Base-by-base conservation (phyloP, 2,329 filamentous ascomycete species). In the Bipolaris sorokiniana region DNA sequence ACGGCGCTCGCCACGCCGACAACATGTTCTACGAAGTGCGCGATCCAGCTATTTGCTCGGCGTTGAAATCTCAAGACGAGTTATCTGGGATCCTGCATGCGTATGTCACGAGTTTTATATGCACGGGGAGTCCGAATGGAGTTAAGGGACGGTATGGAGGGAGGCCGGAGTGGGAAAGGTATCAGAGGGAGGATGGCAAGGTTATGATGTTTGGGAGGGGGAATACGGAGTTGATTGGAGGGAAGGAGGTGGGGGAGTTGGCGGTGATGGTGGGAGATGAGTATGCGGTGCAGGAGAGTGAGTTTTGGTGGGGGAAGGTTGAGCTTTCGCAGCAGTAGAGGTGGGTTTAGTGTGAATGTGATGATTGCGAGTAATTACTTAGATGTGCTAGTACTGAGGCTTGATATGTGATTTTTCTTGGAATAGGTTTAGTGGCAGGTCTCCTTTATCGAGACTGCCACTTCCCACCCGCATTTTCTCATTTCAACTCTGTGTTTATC, bases 231-330 rank as follows among this genome's bases (percentile, higher is more conserved):
- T 71, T 62, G 67, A 77, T 59, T 64, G 80, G 59, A 48, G 73
- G 71, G 0, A 2, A 41, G 13, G 28, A 36, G 2, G 40, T 52
- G 3, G 55, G 47, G 15, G 62, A 51, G 2, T 76, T 82, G 1
- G 83, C 80, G 0, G 68, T 81, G 51, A 61, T 73, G 48, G 36
- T 38, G 6, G 53, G 69, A 80, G 75, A 83, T 77, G 20, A 71
- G 3, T 76, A 77, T 57, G 82, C 84, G 58, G 74, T 73, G 51
- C 71, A 78, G 48, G 81, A 84, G 66, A 86, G 83, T 64, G 71
- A 76, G 11, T 89, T 86, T 70, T 90, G 87, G 87, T 88, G 84
- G 83, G 77, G 78, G 11, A 80, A 81, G 58, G 81, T 64, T 5
- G 59, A 62, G 9, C 10, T 64, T 28, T 64, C 59, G 23, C 61